phyloP scores from a whole-genome alignment of 2,329 filamentous ascomycete genomes.

The Parastagonospora nodorum region DNA sequence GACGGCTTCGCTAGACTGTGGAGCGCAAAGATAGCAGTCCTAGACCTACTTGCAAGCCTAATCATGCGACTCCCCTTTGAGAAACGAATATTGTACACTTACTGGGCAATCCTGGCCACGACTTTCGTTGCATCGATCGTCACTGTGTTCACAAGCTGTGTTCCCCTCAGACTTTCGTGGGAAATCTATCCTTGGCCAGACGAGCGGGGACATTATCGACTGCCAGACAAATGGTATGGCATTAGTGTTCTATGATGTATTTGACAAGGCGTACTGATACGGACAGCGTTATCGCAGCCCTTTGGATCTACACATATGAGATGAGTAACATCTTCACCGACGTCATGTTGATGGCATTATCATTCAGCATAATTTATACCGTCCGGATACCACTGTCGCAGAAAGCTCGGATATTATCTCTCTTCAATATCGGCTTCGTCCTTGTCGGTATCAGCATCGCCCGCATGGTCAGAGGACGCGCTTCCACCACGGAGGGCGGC shows the following conservation, averaged over 20 bases:
- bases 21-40: constrained; percentile 22
- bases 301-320: constrained; percentile 25
- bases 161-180: constrained; percentile 17
- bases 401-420: constrained; percentile 19
- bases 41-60: constrained; percentile 18
- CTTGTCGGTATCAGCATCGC: constrained; percentile 21
- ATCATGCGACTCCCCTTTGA: constrained; percentile 24
- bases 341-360: constrained; percentile 19
- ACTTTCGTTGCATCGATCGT: constrained; percentile 20
- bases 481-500: constrained; percentile 13
- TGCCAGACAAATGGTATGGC: constrained; percentile 16
- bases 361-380: constrained; percentile 15
- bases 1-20: constrained; percentile 12
- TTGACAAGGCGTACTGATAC: constrained; percentile 2
- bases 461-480: constrained; percentile 16
- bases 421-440: constrained; percentile 23
- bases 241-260: neutral
- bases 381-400: constrained; percentile 14
- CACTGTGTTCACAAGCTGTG: constrained; percentile 16
- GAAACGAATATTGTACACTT: constrained; percentile 10
- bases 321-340: constrained; percentile 24
- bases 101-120: constrained; percentile 8
- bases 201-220: too few species aligned
- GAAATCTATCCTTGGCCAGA: constrained; percentile 20
- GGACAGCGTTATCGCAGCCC: constrained; percentile 20